Percentiles rank a stretch among this genome's conserved stretches.
Evolutionary conservation across 169 alveolate genomes (phyloP).

Genomic region (Toxoplasma gondii): DNA sequence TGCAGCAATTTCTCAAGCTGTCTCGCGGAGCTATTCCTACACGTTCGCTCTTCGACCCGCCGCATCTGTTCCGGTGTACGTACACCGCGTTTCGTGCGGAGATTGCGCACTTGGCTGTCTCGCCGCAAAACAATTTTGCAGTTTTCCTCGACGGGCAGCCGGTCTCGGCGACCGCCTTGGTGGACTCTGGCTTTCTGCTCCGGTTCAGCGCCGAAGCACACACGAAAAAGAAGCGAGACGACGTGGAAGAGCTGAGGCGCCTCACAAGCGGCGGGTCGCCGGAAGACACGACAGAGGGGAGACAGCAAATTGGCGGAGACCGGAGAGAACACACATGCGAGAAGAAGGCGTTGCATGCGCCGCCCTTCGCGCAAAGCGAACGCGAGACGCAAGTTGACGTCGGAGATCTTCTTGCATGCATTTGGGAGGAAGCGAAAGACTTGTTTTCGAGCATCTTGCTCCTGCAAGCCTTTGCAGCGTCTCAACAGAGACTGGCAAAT

Average conservation of each 20-base stretch:
- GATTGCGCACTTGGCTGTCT: background rate
- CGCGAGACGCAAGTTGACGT: background rate
- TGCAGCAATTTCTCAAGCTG: conserved; percentile 24
- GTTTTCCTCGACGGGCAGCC: background rate
- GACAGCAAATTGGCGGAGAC: no score
- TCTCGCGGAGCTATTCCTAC: background rate
- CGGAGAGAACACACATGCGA: background rate
- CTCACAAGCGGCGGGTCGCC: no score
- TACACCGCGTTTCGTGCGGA: background rate
- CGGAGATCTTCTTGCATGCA: background rate
- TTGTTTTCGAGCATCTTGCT: background rate
- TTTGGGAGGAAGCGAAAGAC: background rate
- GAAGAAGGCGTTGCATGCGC: background rate
- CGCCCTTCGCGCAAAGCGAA: background rate
- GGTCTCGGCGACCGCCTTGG: background rate
- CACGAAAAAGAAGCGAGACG: no score
- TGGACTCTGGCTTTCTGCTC: no score
- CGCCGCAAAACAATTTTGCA: conserved; percentile 7
- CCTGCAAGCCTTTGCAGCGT: conserved; percentile 20
- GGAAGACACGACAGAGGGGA: no score
- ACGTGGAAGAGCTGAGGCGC: no score
- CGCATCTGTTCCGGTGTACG: conserved; percentile 13
- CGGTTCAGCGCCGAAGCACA: background rate
- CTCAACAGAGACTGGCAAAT: background rate
- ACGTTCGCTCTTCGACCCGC: background rate